Evolutionary conservation across 306 rosid species (phyloP).

Genomic region (Prunus padus): DNA sequence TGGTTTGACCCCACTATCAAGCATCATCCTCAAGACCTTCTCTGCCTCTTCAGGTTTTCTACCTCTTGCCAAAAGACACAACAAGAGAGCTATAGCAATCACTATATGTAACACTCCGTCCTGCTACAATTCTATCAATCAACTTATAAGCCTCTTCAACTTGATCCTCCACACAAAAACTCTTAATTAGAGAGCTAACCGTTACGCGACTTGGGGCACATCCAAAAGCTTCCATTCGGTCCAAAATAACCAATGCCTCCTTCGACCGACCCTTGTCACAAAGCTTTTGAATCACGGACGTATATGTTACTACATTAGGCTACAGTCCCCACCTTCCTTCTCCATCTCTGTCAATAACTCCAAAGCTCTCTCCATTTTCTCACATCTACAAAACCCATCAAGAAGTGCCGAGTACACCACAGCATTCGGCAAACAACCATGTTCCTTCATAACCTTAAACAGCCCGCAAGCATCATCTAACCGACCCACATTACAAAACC

Average conservation of each 20-base stretch:
- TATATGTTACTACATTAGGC: slow-evolving; percentile 77
- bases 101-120: slow-evolving; percentile 49
- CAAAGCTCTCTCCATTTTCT: slow-evolving; percentile 52
- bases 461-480: slow-evolving; percentile 57
- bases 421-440: slow-evolving; percentile 63
- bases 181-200: slow-evolving; percentile 46
- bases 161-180: slow-evolving; percentile 46
- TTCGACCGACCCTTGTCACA: slow-evolving; percentile 50
- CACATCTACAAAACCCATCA: slow-evolving; percentile 52
- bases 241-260: slow-evolving; percentile 62
- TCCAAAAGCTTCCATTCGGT: slow-evolving; percentile 68
- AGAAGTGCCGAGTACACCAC: slow-evolving; percentile 71
- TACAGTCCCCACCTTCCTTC: slow-evolving; percentile 47
- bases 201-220: slow-evolving; percentile 63
- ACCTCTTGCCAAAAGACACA: slow-evolving; percentile 49
- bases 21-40: slow-evolving; percentile 63
- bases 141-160: slow-evolving; percentile 59
- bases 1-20: slow-evolving; percentile 48
- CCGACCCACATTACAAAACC: slow-evolving; percentile 59
- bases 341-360: slow-evolving; percentile 76
- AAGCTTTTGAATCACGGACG: slow-evolving; percentile 63
- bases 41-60: slow-evolving; percentile 57
- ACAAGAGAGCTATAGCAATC: slow-evolving; percentile 71
- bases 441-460: slow-evolving; percentile 51
- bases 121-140: slow-evolving; percentile 48